Evolutionary conservation across 176 grass and related monocot genomes (phyloP), one percentile per base, ranked within the genome.

Genomic region (Carex scoparia): DNA sequence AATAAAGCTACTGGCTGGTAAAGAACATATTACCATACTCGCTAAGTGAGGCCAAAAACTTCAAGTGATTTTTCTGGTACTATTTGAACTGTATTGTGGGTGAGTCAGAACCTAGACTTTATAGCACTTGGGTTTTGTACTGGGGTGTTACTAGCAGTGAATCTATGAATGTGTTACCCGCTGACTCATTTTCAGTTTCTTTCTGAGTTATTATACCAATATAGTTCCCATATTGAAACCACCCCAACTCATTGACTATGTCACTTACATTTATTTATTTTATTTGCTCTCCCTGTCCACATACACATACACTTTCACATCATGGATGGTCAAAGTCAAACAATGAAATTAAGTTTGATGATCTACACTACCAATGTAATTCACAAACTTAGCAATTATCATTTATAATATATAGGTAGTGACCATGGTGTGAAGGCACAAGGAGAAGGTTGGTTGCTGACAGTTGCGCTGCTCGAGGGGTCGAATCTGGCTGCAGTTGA

Each of bases 401-500:
- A 57, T 63, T 19, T 23, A 37, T 27, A 10, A 73, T 71, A 48
- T 90, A 44, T 73, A 93, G 89, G 88, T 54, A 88, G 89, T 84
- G 95, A 98, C 77, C 95, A 94, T 86, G 93, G 95, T 75, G 76
- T 93, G 70, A 93, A 90, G 90, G 87, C 93, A 91, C 87, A 90
- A 88, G 95, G 95, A 3, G 60, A 98, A 85, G 95, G 95, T 44
- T 98, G 95, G 95, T 85, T 95, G 80, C 85, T 98, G 69, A 95
- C 91, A 85, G 88, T 95, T 84, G 93, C 95, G 48, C 89, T 98
- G 84, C 91, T 98, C 1, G 95, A 94, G 81, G 95, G 89, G 63
- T 84, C 79, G 54, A 89, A 89, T 73, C 42, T 98, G 85, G 86
- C 93, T 81, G 82, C 93, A 68, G 94, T 86, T 16, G 94, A 93